Conservation (phyloP, 1,284 basidiomycete genomes). For the Trichosporon faecale region DNA sequence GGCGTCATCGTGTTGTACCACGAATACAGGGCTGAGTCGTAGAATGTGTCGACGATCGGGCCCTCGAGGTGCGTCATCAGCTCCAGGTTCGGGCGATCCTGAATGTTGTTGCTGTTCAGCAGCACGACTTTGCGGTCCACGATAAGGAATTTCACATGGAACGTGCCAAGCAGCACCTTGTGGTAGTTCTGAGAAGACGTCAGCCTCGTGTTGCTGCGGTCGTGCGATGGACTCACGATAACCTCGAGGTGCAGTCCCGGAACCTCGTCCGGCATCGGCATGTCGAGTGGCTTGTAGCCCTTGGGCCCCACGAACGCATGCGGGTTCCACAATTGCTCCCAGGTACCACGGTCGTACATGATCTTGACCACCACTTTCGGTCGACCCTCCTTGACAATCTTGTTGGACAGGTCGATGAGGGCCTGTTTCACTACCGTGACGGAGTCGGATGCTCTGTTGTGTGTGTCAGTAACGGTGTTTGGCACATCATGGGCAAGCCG, state of each 20-base stretch:
- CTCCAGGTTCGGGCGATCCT: slow-evolving; percentile 59
- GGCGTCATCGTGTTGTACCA: slow-evolving; percentile 52
- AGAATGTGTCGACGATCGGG: slow-evolving; percentile 66
- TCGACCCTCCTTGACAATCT: slow-evolving; percentile 54
- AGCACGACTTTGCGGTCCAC: slow-evolving; percentile 70
- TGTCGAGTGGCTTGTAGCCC: slow-evolving; percentile 59
- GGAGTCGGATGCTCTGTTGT: slow-evolving; percentile 55
- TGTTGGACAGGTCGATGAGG: slow-evolving; percentile 59
- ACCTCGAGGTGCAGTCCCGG: slow-evolving; percentile 64
- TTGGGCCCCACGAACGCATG: slow-evolving; percentile 58
- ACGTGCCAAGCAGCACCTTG: slow-evolving; percentile 65
- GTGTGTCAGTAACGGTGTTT: slow-evolving; percentile 8
- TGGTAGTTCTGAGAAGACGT: slow-evolving; percentile 49
- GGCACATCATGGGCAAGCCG: not conserved
- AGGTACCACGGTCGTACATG: slow-evolving; percentile 66
- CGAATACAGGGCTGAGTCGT: slow-evolving; percentile 66
- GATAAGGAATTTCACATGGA: slow-evolving; percentile 73
- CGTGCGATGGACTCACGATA: slow-evolving; percentile 48
- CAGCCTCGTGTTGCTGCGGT: slow-evolving; percentile 17
- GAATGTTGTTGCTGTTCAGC: slow-evolving; percentile 72
- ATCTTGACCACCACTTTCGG: slow-evolving; percentile 60
- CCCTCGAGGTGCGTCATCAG: slow-evolving; percentile 67
- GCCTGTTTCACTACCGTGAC: slow-evolving; percentile 59
- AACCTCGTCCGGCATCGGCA: slow-evolving; percentile 61
- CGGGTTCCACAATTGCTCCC: slow-evolving; percentile 58